Evolutionary conservation across 352 stramenopile genomes (phyloP), one percentile per base, ranked within the genome.

Genomic region (Globisporangium canariense): DNA sequence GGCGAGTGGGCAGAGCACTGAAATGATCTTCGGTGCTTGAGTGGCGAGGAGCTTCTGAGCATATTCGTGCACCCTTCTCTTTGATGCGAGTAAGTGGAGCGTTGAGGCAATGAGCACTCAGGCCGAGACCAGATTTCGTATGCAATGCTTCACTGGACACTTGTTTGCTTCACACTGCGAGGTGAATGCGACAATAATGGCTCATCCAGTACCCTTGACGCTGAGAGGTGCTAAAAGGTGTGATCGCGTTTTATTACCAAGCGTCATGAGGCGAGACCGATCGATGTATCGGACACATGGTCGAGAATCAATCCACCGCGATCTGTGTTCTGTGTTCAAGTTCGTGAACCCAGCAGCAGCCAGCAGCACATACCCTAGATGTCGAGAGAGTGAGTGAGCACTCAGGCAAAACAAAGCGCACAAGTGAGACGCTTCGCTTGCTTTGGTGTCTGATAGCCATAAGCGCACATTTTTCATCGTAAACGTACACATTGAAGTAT

Each of bases 251-350:
- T 25, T 7, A 53, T 40, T 40, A 40, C 11, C 34, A 40, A 40
- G 34, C 34, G 34, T 10, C 34, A 40, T 40, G 34, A 40, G 34
- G 34, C 34, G 34, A 40, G 34, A 9, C 34, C 34, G 34, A 53
- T 22, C 43, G 16, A 49, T 53, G 22, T 30, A n/a, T 7, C 8
- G 34, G 11, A 7, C 34, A 40, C 34, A 40, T 40, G 34, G 34
- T 40, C 34, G 34, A 40, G 34, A 25, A 53, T 53, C 47, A 32
- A 53, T 53, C 22, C 47, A 34, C 22, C 32, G 22, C 10, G 3
- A 53, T n/a, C 47, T 53, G 47, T 53, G 47, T 53, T 53, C 47
- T 53, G 47, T 53, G 47, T 53, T 53, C 47, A 53, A 53, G 47
- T 53, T 53, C 47, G 6, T 53, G 47, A 53, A 53, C 22, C 47